phyloP scores from a whole-genome alignment of 129 eudicot species.

The Artemisia tridentata region DNA sequence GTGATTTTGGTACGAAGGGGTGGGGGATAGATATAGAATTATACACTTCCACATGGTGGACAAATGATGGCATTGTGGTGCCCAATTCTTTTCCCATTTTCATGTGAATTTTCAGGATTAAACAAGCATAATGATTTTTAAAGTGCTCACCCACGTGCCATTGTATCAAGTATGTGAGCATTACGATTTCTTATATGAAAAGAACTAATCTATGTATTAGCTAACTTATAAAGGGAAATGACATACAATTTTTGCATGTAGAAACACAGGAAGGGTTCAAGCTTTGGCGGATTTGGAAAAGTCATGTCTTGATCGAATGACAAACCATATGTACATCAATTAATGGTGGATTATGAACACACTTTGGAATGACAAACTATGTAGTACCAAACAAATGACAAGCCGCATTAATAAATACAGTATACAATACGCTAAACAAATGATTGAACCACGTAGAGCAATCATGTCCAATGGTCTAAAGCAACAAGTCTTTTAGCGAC shows the following conservation, averaged over 20 bases:
- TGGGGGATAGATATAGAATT: not conserved
- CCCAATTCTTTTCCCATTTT: conserved; percentile 24
- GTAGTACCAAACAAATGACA: no score
- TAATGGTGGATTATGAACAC: no score
- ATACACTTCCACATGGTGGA: conserved; percentile 35
- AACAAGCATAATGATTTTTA: not conserved
- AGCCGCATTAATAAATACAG: no score
- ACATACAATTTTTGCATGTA: not conserved
- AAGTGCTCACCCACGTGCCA: conserved; percentile 16
- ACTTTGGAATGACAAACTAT: no score
- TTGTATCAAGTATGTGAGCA: not conserved
- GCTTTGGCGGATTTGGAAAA: no score
- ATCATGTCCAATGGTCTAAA: no score
- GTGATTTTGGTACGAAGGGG: not conserved
- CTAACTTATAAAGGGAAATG: not conserved
- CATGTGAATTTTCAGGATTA: conserved; percentile 19
- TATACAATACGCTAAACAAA: no score
- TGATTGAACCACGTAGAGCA: no score
- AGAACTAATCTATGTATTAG: not conserved
- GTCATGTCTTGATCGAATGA: no score
- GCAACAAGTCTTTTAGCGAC: no score
- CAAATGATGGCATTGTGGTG: conserved; percentile 26
- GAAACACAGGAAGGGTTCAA: no score
- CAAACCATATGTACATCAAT: no score
- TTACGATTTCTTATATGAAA: not conserved